Percentiles rank a stretch among this genome's conserved stretches.
phyloP scores from a whole-genome alignment of 495 filamentous ascomycete genomes.

The Echria macrotheca region DNA sequence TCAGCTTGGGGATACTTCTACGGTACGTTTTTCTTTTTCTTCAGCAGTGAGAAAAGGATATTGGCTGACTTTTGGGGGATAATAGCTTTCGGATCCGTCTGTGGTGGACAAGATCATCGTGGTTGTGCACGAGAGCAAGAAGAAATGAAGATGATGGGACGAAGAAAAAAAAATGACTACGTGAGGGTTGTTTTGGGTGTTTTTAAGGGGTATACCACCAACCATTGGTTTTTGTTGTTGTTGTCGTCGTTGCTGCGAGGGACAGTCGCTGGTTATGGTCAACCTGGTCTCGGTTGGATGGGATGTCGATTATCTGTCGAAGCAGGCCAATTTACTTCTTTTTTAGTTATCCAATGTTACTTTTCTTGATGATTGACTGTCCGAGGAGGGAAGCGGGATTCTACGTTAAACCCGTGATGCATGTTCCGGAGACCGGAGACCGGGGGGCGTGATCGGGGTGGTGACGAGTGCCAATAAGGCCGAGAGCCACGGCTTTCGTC shows the following conservation, averaged over 20 bases:
- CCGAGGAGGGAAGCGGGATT: no score
- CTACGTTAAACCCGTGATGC: no score
- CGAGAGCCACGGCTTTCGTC: no score
- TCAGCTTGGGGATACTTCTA: constrained; percentile 86
- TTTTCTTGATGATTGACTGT: no score
- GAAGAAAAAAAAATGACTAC: neutral
- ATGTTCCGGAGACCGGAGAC: no score
- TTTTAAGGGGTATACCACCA: constrained; percentile 10
- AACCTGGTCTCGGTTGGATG: no score
- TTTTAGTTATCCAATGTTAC: neutral
- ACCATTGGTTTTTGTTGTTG: neutral
- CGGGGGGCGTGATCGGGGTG: no score
- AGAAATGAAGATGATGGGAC: constrained; percentile 35
- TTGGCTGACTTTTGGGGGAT: no score
- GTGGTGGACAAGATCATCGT: constrained; percentile 87
- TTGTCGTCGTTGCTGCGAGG: neutral
- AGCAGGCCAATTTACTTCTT: neutral
- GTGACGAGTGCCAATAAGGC: no score
- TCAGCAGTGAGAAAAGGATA: no score
- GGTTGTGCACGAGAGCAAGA: constrained; percentile 58
- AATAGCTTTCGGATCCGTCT: constrained; percentile 84
- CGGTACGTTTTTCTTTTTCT: constrained; percentile 69
- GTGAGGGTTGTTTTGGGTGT: neutral
- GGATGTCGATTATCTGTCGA: neutral
- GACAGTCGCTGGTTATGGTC: neutral